These are phyloP conservation scores for Fusarium duplospermum DNA, from an alignment of 2,329 filamentous ascomycete genomes.

Conservation along the genomic window DNA sequence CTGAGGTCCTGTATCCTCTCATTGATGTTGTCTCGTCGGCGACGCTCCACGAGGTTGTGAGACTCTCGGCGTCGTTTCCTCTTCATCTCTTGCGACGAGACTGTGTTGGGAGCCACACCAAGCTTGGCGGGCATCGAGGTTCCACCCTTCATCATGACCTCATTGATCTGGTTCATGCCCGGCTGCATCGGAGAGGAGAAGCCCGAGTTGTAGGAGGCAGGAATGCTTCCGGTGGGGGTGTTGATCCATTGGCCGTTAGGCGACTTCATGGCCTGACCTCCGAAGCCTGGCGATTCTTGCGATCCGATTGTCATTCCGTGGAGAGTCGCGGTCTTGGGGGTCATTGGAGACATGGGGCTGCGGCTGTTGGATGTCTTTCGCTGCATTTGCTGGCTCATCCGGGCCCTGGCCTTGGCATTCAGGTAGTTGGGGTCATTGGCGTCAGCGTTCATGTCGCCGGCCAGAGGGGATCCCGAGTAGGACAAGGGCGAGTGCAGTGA, in stretches of 20 bases:
- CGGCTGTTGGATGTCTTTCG: constrained; percentile 79
- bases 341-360: constrained; percentile 73
- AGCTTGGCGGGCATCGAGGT: constrained; percentile 93
- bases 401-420: constrained; percentile 70
- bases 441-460: constrained; percentile 63
- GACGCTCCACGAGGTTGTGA: constrained; percentile 95
- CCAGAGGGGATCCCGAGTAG: constrained; percentile 54
- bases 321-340: constrained; percentile 85
- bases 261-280: constrained; percentile 85
- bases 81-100: constrained; percentile 93
- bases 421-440: constrained; percentile 66
- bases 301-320: constrained; percentile 75
- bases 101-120: constrained; percentile 60
- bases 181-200: constrained; percentile 84
- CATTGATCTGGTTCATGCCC: constrained; percentile 81
- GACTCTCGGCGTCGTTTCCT: constrained; percentile 90
- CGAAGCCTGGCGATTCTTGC: constrained; percentile 77
- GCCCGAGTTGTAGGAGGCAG: constrained; percentile 89
- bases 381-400: constrained; percentile 73
- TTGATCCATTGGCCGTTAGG: constrained; percentile 91
- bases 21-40: constrained; percentile 97
- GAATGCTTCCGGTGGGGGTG: constrained; percentile 80
- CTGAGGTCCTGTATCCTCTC: constrained; percentile 97
- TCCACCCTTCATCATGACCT: constrained; percentile 88
- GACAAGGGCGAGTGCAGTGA: constrained; percentile 58